A percentile compares a stretch with the other conserved stretches of the same genome.
These are phyloP conservation scores for Paecilomyces sp. DNA, from an alignment of 2,329 filamentous ascomycete genomes.

Conservation along the genomic window DNA sequence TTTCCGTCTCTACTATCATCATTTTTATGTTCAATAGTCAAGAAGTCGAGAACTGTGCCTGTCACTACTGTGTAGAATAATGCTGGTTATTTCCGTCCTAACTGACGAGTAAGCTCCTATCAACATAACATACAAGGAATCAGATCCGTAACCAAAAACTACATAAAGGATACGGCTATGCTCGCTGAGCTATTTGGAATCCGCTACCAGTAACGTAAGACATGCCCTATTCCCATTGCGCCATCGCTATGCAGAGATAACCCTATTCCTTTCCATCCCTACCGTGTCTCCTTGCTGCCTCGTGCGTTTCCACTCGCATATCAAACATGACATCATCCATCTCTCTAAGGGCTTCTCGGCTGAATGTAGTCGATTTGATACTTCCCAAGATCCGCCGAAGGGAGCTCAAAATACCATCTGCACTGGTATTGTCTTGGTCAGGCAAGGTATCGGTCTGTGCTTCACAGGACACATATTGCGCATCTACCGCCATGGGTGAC, in stretches of 20 bases:
- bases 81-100: neutral
- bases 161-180: neutral
- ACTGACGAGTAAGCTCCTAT: neutral
- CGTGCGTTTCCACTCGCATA: slow-evolving; percentile 65
- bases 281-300: slow-evolving; percentile 54
- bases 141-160: neutral
- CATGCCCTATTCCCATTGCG: neutral
- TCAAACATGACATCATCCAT: slow-evolving; percentile 76
- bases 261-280: neutral
- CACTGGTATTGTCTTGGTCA: slow-evolving; percentile 1
- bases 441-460: slow-evolving; percentile 10
- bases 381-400: slow-evolving; percentile 53
- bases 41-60: neutral
- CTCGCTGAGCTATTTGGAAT: neutral
- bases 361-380: slow-evolving; percentile 54
- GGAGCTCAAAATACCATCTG: slow-evolving; percentile 42
- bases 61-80: neutral
- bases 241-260: slow-evolving; percentile 3
- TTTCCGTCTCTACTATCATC: too few relatives aligned
- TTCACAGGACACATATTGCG: slow-evolving; percentile 5
- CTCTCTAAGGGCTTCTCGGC: slow-evolving; percentile 58
- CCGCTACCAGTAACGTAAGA: neutral
- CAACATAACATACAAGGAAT: neutral
- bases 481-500: neutral
- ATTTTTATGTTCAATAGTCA: too few relatives aligned